These are phyloP conservation scores for Hirsutella thompsonii DNA, from an alignment of 2,329 filamentous ascomycete genomes.

Conservation along the genomic window DNA sequence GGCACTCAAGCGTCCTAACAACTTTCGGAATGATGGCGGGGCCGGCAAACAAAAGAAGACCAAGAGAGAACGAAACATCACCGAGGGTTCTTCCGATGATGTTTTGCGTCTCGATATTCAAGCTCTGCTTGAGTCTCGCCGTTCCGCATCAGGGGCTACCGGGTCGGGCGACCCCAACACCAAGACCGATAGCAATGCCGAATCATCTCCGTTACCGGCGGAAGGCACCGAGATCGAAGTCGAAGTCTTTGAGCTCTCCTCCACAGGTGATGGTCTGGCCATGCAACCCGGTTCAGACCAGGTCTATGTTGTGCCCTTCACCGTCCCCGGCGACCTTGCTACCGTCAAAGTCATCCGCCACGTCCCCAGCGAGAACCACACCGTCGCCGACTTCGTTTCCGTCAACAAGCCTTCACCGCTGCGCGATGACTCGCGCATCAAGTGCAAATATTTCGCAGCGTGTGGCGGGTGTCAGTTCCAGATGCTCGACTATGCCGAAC, in stretches of 20 bases:
- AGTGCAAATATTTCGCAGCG: conserved; percentile 73
- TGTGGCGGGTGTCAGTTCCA: conserved; percentile 96
- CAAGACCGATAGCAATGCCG: no score
- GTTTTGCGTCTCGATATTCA: conserved; percentile 53
- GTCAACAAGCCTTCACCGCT: conserved; percentile 60
- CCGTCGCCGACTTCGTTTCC: conserved; percentile 69
- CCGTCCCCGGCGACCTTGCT: conserved; percentile 71
- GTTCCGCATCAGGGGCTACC: conserved; percentile 9
- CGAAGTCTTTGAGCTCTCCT: conserved; percentile 70
- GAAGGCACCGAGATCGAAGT: conserved; percentile 67
- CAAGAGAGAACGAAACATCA: conserved; percentile 46
- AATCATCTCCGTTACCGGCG: conserved; percentile 39
- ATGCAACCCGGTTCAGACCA: conserved; percentile 48
- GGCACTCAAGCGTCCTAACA: conserved; percentile 2
- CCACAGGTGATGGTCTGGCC: conserved; percentile 83
- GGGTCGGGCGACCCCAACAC: conserved; percentile 11
- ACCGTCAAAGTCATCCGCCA: conserved; percentile 71
- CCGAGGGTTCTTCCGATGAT: conserved; percentile 52
- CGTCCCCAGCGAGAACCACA: conserved; percentile 51
- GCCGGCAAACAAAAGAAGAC: conserved; percentile 33
- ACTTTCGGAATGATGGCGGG: conserved; percentile 3
- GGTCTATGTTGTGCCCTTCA: conserved; percentile 81
- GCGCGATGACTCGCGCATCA: conserved; percentile 64
- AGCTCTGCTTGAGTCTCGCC: conserved; percentile 32
- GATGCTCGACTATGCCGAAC: conserved; percentile 82